Conservation (phyloP, 2,329 filamentous ascomycete species). For the Exophiala sp. region DNA sequence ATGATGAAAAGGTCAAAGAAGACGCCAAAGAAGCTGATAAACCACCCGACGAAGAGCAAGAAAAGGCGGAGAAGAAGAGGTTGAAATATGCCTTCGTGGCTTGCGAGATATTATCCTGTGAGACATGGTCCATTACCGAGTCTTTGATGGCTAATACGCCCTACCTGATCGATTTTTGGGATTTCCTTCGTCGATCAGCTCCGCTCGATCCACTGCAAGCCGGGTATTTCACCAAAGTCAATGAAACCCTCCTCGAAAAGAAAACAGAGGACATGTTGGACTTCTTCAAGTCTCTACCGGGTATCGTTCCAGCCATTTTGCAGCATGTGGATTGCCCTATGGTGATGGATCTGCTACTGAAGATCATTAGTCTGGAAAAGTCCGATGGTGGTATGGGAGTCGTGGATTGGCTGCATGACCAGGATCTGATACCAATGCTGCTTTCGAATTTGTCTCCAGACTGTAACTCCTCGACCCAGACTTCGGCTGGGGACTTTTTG, state of each 20-base stretch:
- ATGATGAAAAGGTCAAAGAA: constrained; percentile 35
- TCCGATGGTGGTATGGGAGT: constrained; percentile 87
- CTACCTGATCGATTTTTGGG: constrained; percentile 82
- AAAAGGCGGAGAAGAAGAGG: constrained; percentile 83
- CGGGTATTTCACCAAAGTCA: constrained; percentile 98
- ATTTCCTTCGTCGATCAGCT: constrained; percentile 76
- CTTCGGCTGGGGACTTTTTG: constrained; percentile 92
- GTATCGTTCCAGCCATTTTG: constrained; percentile 78
- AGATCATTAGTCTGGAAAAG: constrained; percentile 95
- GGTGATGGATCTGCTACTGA: constrained; percentile 95
- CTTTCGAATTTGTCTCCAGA: constrained; percentile 83
- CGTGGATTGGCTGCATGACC: constrained; percentile 92
- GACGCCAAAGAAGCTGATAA: constrained; percentile 29
- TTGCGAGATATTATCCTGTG: constrained; percentile 88
- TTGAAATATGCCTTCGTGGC: constrained; percentile 92
- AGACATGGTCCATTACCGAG: constrained; percentile 95
- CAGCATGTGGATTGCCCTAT: constrained; percentile 95
- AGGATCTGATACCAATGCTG: constrained; percentile 80
- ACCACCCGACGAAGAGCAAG: constrained; percentile 43
- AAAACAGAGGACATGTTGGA: constrained; percentile 97
- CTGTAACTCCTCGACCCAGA: constrained; percentile 85
- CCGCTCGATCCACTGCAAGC: constrained; percentile 90
- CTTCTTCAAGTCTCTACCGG: constrained; percentile 78
- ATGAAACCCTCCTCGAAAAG: constrained; percentile 94
- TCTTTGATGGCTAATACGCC: constrained; percentile 80